Evolutionary conservation across 139 green algal species (phyloP), one percentile per base, ranked within the genome.

Genomic region (Asterochloris erici): DNA sequence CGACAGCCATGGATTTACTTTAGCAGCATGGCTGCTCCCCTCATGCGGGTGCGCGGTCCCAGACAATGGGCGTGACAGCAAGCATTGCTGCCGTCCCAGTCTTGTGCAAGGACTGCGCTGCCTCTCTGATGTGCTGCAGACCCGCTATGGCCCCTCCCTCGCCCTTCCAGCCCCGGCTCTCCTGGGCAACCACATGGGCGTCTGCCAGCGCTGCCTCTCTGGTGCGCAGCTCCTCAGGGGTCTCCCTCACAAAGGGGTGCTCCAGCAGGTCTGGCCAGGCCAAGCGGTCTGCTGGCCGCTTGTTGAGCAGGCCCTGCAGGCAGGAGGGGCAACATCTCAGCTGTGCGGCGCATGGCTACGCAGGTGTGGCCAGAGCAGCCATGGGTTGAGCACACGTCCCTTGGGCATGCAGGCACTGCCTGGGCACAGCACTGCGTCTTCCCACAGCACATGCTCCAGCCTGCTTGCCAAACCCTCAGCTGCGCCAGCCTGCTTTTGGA

Each of bases 201-300:
- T 91, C 87, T 17, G 82, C 88, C 66, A 89, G 69, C 60, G 82
- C 84, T n/a, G 83, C 86, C 83, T 93, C 91, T 28, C 89, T 68
- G 76, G 63, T 81, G 19, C 82, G 19, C 16, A 84, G 84, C 87
- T 94, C 90, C 70, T 92, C 87, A 14, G 29, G 19, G 11, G 88
- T 94, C 79, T 98, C 93, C 14, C 86, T 77, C 66, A 99, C 91
- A 87, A 99, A 99, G 0, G 95, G 94, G 83, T 99, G 96, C 0
- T 98, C 88, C 68, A 98, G 88, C 78, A 99, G 91, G 23, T 93
- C 82, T 4, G 96, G 96, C 95, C 97, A 99, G 71, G 88, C 89
- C 83, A 99, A 89, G 29, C 96, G 87, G 63, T 96, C 88, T 23
- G 81, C 81, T 0, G 93, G 93, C 79, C 93, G 88, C 94, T 99